Evolutionary conservation across 345 rosid species (phyloP).

Genomic region (Bretschneidera sinensis): DNA sequence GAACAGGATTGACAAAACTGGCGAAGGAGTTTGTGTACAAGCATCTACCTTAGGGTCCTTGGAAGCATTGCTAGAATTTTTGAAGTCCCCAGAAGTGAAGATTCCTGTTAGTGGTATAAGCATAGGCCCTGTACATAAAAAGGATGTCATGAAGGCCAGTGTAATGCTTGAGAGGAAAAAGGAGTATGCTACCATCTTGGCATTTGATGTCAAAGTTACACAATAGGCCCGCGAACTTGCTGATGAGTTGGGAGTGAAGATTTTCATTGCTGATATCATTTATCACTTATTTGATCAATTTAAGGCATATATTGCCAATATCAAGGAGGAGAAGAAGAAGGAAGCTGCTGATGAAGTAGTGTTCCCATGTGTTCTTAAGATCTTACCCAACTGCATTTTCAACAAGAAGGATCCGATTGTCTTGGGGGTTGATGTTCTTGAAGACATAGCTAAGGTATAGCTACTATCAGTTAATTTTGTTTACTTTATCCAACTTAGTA

Average conservation of each 20-base stretch:
- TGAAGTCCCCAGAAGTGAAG: conserved; percentile 77
- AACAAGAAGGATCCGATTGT: conserved; percentile 87
- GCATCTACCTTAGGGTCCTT: conserved; percentile 93
- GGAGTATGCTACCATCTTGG: conserved; percentile 88
- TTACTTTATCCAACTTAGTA: not conserved
- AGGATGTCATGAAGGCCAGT: conserved; percentile 90
- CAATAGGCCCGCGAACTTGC: conserved; percentile 89
- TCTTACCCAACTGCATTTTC: conserved; percentile 73
- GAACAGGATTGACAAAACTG: conserved; percentile 80
- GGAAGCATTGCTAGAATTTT: conserved; percentile 89
- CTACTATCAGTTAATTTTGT: not conserved
- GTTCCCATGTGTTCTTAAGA: conserved; percentile 83
- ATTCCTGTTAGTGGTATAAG: conserved; percentile 94
- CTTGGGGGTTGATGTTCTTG: conserved; percentile 77
- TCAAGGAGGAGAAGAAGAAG: conserved; percentile 89
- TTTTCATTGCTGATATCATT: conserved; percentile 93
- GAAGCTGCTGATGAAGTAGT: conserved; percentile 94
- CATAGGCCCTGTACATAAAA: conserved; percentile 90
- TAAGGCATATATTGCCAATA: conserved; percentile 69
- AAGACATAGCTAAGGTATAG: conserved; percentile 78
- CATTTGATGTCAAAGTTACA: conserved; percentile 91
- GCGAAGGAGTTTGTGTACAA: conserved; percentile 94
- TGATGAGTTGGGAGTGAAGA: conserved; percentile 83
- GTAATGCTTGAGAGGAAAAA: conserved; percentile 94
- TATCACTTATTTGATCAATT: conserved; percentile 92